Conservation (phyloP, 2,329 filamentous ascomycete species). For the Apiospora aurea region DNA sequence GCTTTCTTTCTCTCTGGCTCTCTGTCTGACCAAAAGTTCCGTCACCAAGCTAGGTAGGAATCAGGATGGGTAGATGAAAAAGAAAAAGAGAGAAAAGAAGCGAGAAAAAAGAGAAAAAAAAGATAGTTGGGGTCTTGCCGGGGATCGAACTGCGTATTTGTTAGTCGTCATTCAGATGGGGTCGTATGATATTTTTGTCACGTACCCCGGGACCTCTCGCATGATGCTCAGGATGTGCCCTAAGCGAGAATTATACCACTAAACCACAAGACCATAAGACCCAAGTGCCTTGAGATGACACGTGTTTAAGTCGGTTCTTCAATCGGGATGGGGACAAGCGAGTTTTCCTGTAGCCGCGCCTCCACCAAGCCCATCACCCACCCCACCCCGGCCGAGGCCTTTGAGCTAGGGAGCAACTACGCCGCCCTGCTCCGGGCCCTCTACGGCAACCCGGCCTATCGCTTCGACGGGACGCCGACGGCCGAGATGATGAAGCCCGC, state of each 20-base stretch:
- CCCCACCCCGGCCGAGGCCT: conserved; percentile 36
- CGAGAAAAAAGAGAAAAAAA: background rate
- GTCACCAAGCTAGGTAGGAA: background rate
- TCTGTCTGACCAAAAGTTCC: background rate
- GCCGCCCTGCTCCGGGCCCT: conserved; percentile 38
- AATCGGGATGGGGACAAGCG: background rate
- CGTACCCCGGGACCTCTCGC: conserved; percentile 16
- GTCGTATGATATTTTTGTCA: background rate
- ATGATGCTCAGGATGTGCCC: conserved; percentile 12
- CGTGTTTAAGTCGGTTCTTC: background rate
- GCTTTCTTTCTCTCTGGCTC: background rate
- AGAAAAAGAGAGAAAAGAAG: background rate
- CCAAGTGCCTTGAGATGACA: background rate
- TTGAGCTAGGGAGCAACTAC: conserved; percentile 35
- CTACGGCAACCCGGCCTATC: conserved; percentile 36
- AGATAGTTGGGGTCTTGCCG: conserved; percentile 1
- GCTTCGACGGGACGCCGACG: conserved; percentile 37
- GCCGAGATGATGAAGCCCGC: conserved; percentile 32
- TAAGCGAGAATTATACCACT: conserved; percentile 21
- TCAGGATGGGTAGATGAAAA: background rate
- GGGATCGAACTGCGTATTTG: conserved; percentile 3
- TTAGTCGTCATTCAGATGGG: background rate
- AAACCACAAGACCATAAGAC: conserved; percentile 18
- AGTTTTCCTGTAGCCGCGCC: background rate
- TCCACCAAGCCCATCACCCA: conserved; percentile 22